Conservation (phyloP, 257 asterid species). For the Salvia miltiorrhiza region DNA sequence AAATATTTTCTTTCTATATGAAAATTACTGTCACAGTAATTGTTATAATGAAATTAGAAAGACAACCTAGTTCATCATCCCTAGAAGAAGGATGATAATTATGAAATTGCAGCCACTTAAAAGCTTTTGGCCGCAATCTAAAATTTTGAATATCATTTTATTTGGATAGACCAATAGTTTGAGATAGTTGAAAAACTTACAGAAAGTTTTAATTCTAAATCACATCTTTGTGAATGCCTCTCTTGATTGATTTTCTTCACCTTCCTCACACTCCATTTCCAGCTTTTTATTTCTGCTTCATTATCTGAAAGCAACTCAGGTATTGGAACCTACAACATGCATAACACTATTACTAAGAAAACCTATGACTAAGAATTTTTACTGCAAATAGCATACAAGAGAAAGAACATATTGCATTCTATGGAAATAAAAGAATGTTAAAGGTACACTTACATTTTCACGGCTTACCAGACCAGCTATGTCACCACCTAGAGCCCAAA, state of each 20-base stretch:
- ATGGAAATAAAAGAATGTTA: constrained; percentile 6
- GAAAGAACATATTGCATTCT: background rate
- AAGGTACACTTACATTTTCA: constrained; percentile 59
- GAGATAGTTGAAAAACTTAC: constrained; percentile 42
- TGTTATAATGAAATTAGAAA: background rate
- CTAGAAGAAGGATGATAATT: background rate
- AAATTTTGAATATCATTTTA: background rate
- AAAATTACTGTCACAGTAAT: background rate
- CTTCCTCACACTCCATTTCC: constrained; percentile 87
- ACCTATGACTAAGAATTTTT: constrained; percentile 4
- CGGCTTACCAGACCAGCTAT: constrained; percentile 86
- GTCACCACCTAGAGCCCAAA: constrained; percentile 92
- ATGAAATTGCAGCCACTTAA: constrained; percentile 1
- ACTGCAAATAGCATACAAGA: background rate
- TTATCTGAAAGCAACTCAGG: constrained; percentile 72
- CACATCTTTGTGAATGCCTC: constrained; percentile 92
- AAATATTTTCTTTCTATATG: background rate
- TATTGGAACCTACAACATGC: constrained; percentile 59
- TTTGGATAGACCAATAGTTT: constrained; percentile 17
- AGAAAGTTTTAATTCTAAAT: constrained; percentile 84
- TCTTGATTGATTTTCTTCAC: constrained; percentile 81
- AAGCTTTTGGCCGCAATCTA: background rate
- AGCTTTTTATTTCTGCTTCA: constrained; percentile 52
- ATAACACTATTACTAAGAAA: constrained; percentile 18
- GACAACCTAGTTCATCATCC: background rate